Evolutionary conservation across 495 filamentous ascomycete genomes (phyloP).

Genomic region (Podospora appendiculata): DNA sequence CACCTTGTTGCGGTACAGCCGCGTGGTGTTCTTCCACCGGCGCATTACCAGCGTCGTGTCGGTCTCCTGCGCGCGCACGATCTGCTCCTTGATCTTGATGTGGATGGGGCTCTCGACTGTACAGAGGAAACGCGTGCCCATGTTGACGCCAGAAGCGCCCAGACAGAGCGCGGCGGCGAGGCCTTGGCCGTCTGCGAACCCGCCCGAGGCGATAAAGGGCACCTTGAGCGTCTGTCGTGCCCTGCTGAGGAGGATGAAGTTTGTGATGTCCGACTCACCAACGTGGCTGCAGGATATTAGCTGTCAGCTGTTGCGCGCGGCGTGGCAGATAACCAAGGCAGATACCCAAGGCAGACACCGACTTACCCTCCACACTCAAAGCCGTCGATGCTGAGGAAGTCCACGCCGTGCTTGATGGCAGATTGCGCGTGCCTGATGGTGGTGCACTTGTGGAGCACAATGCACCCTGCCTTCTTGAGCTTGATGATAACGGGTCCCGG

Average conservation of each 20-base stretch:
- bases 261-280: conserved; percentile 93
- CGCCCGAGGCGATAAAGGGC: conserved; percentile 92
- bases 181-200: conserved; percentile 92
- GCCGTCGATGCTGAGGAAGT: conserved; percentile 93
- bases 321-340: not conserved
- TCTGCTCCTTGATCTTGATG: conserved; percentile 84
- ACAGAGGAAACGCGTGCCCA: conserved; percentile 92
- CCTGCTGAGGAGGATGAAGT: conserved; percentile 85
- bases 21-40: conserved; percentile 87
- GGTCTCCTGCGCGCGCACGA: conserved; percentile 80
- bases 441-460: conserved; percentile 94
- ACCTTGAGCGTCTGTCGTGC: conserved; percentile 78
- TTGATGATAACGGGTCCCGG: conserved; percentile 85
- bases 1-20: conserved; percentile 86
- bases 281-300: conserved; percentile 43
- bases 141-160: conserved; percentile 92
- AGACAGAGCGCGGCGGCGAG: conserved; percentile 86
- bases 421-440: conserved; percentile 89
- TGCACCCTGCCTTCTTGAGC: conserved; percentile 71
- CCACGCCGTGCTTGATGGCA: conserved; percentile 89
- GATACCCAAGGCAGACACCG: not conserved
- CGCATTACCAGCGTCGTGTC: conserved; percentile 85
- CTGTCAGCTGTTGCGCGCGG: no score
- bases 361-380: conserved; percentile 93
- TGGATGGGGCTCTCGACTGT: conserved; percentile 91